phyloP scores from a whole-genome alignment of 768 basidiomycete species.

The Auriscalpium microsporum region DNA sequence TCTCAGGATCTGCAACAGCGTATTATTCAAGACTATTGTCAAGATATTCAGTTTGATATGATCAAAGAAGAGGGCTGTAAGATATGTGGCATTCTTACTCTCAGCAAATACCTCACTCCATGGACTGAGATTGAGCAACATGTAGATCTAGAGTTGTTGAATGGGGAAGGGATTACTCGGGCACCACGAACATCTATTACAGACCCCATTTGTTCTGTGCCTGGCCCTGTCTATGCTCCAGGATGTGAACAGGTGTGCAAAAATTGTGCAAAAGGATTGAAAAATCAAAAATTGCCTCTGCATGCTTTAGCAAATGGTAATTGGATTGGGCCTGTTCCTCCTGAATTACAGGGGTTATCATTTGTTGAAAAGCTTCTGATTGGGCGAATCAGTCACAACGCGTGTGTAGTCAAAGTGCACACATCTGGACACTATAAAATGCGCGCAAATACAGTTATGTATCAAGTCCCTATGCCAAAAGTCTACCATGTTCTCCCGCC shows the following conservation, averaged over 20 bases:
- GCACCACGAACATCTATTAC: background rate
- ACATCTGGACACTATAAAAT: slow-evolving; percentile 20
- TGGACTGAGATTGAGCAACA: background rate
- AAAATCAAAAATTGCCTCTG: background rate
- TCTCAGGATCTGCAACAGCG: background rate
- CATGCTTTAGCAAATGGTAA: too few relatives aligned
- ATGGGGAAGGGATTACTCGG: background rate
- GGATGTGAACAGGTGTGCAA: background rate
- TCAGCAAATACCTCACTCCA: too few relatives aligned
- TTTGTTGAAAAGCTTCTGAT: background rate
- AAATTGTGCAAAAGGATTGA: background rate
- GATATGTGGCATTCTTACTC: too few relatives aligned
- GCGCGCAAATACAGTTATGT: slow-evolving; percentile 27
- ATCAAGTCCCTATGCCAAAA: slow-evolving; percentile 23
- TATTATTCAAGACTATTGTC: background rate
- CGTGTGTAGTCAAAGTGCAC: slow-evolving; percentile 12
- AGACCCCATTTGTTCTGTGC: background rate
- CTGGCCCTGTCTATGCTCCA: background rate
- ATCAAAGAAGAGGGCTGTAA: background rate
- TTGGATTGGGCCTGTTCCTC: too few relatives aligned
- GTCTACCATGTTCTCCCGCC: slow-evolving; percentile 28
- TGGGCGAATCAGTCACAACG: slow-evolving; percentile 7
- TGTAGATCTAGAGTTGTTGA: background rate
- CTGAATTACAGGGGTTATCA: too few relatives aligned
- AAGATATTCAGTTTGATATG: background rate